Evolutionary conservation across 805 yeast species (phyloP), one percentile per base, ranked within the genome.

Genomic region (Teunomyces aglyptinius): DNA sequence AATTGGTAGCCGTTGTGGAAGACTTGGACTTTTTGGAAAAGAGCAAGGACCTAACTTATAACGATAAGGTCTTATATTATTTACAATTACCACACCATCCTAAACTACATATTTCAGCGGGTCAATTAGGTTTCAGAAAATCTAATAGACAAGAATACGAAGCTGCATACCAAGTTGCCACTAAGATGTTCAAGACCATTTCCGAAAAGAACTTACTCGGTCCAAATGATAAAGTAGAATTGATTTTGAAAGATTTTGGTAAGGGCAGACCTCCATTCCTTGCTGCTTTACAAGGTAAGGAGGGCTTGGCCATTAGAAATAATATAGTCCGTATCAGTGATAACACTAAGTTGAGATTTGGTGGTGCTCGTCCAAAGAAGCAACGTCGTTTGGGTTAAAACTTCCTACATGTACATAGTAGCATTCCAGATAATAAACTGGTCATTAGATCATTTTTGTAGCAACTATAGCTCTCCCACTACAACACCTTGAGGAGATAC

Each of bases 131-230:
- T 3, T 92, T 90, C 74, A 80, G 89, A 59, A 89, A 90, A 59
- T 81, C 94, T 13, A 89, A 89, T 47, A 82, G 97, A 67, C 89
- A 95, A 41, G 96, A 89, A 65, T 89, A 88, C 60, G 99, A 92
- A 68, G 97, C 96, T 1, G 86, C 86, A 11, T 91, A 85, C 73
- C 97, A 90, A 64, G 85, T 92, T 7, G 73, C 90, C 12, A 73
- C 90, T 3, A 80, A 79, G 52, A 75, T 88, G 68, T 89, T 92
- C 67, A 77, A 82, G 51, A 64, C 76, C 53, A 86, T 92, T 61
- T 82, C 81, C 67, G 86, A 83, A 61, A 77, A 73, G 52, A 77
- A 76, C 31, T 70, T 76, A 47, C 62, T 83, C 40, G 78, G 77
- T 35, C 67, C 72, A 3, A 68, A 63, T 44, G 80, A 80, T 52